Conservation (phyloP, 2,329 filamentous ascomycete species). For the Parasarocladium wereldwijsianum region DNA sequence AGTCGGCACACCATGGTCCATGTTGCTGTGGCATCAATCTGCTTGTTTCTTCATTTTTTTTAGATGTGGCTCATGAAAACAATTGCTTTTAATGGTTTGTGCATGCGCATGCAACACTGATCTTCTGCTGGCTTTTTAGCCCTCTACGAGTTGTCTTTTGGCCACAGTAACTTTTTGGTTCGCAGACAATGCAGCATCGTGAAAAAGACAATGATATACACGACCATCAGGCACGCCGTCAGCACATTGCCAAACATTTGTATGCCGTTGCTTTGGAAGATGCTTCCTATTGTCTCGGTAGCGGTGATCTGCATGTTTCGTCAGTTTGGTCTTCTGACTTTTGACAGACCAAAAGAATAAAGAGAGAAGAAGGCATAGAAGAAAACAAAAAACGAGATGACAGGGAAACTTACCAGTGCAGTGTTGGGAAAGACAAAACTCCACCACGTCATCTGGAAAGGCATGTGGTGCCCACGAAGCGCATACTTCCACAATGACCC, state of each 20-base stretch:
- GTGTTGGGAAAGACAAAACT: slow-evolving; percentile 75
- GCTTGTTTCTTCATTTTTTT: too few relatives aligned
- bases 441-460: slow-evolving; percentile 78
- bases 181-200: slow-evolving; percentile 59
- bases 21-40: too few relatives aligned
- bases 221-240: slow-evolving; percentile 47
- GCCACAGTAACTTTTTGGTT: slow-evolving; percentile 59
- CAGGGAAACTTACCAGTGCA: slow-evolving; percentile 31
- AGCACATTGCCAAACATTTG: slow-evolving; percentile 54
- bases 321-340: too few relatives aligned
- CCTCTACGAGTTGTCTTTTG: slow-evolving; percentile 33
- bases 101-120: too few relatives aligned
- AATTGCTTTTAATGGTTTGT: too few relatives aligned
- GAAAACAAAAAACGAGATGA: slow-evolving; percentile 12
- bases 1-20: too few relatives aligned
- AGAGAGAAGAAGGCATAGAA: slow-evolving; percentile 9
- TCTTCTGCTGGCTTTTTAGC: too few relatives aligned
- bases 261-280: slow-evolving; percentile 44
- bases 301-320: slow-evolving; percentile 41
- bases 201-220: slow-evolving; percentile 53
- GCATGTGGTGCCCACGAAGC: slow-evolving; percentile 39
- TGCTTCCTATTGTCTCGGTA: slow-evolving; percentile 54
- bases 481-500: slow-evolving; percentile 59
- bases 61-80: too few relatives aligned
- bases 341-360: neutral